Evolutionary conservation across 352 stramenopile genomes (phyloP), one percentile per base, ranked within the genome.

Genomic region (Globisporangium cederbergense): DNA sequence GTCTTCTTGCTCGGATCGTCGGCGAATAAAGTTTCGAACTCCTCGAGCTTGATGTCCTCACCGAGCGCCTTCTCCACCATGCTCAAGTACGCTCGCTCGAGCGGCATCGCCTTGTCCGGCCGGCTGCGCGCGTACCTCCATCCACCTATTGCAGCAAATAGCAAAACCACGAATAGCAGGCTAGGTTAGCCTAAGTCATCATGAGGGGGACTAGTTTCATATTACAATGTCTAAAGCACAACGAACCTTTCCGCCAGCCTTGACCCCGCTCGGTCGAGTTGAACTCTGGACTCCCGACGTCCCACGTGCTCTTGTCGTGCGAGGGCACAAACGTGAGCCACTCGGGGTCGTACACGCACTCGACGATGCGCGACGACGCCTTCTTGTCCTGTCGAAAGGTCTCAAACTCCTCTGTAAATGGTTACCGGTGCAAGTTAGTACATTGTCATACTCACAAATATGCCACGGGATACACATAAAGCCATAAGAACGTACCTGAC

Each of bases 241-340:
- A 20, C 6, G 14, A n/a, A 94, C 86, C 86, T 81, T 93, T 91
- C 51, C 87, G 76, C 85, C 85, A 95, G 20, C 87, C 87, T 22
- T 80, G 67, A 1, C 87, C 87, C 6, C 77, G 74, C 14, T 93
- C 79, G 0, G 79, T 88, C 49, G 71, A 72, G 7, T 77, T 83
- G 59, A 91, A 94, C 46, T 92, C 84, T 1, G 83, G 34, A 30
- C 67, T 91, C 0, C 87, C 87, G 42, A 63, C 43, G 40, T 91
- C 81, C 85, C 85, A 93, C 5, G 80, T 84, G 42, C 70, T 93
- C 64, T 93, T 93, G 57, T 95, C 87, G 59, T 93, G 80, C 9
- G 85, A 94, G 2, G 87, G 87, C 42, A 95, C 86, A 52, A 89
- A 95, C 18, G 87, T 95, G 40, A 87, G 71, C 81, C 77, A 93